These are phyloP conservation scores for Theobroma grandiflorum DNA, from an alignment of 441 rosid species.

Conservation along the genomic window DNA sequence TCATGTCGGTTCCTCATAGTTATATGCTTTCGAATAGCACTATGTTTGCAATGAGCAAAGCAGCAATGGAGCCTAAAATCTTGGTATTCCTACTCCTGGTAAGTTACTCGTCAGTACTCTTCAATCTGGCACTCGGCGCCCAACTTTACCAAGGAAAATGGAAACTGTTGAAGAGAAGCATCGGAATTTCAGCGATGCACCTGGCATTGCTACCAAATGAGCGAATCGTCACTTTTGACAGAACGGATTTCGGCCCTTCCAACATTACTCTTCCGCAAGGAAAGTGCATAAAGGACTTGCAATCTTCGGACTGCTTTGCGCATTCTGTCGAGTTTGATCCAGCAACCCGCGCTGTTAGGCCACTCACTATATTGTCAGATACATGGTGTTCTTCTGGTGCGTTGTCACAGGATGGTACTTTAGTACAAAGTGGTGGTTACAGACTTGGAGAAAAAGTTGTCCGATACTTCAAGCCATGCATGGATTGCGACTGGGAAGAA, in stretches of 20 bases:
- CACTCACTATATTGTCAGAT: conserved; percentile 34
- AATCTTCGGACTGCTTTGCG: conserved; percentile 29
- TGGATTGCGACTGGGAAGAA: conserved; percentile 43
- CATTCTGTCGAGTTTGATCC: conserved; percentile 36
- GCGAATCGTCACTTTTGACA: conserved; percentile 38
- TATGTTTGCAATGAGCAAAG: not conserved
- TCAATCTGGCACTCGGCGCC: conserved; percentile 17
- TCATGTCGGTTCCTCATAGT: not conserved
- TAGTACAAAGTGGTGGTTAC: conserved; percentile 41
- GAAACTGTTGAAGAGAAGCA: conserved; percentile 41
- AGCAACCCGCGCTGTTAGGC: conserved; percentile 8
- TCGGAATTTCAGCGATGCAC: conserved; percentile 54
- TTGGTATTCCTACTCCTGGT: conserved; percentile 24
- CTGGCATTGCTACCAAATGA: conserved; percentile 48
- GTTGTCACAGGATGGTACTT: conserved; percentile 26
- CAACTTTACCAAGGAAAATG: conserved; percentile 39
- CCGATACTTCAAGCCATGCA: conserved; percentile 34
- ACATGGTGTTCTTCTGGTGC: conserved; percentile 48
- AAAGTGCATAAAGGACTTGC: conserved; percentile 30
- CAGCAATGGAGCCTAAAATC: conserved; percentile 30
- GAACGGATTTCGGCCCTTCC: conserved; percentile 44
- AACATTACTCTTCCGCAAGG: conserved; percentile 44
- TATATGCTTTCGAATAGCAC: not conserved
- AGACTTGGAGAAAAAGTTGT: conserved; percentile 24
- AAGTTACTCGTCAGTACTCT: conserved; percentile 20